phyloP scores from a whole-genome alignment of 495 filamentous ascomycete genomes.

The Neurospora terricola region DNA sequence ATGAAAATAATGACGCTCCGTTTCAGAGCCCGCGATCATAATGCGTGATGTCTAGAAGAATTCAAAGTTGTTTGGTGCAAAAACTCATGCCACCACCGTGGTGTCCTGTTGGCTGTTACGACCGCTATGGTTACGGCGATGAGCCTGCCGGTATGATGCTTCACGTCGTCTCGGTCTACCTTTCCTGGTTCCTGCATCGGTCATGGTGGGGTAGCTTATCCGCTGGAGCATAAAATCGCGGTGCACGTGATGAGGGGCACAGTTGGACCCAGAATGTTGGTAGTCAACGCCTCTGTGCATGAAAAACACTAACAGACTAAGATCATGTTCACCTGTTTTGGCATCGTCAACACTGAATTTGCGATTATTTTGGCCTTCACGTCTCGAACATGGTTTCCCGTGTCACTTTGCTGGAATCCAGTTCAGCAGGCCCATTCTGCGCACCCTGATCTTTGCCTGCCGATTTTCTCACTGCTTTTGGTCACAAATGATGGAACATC shows the following conservation, averaged over 20 bases:
- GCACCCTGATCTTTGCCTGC: neutral
- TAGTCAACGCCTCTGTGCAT: neutral
- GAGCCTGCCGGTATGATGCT: neutral
- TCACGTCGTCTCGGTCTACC: neutral
- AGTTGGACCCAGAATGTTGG: neutral
- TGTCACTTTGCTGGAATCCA: neutral
- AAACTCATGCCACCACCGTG: neutral
- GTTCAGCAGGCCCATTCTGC: neutral
- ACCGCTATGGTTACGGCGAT: neutral
- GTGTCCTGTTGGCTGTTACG: neutral
- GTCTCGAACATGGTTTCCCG: neutral
- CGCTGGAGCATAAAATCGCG: neutral
- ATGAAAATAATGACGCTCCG: neutral
- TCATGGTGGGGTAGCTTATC: neutral
- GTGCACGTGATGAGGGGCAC: conserved; percentile 14
- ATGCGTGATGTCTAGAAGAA: neutral
- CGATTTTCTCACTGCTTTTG: neutral
- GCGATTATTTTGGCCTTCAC: neutral
- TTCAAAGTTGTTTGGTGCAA: neutral
- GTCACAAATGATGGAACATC: neutral
- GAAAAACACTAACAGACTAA: neutral
- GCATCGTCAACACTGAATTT: neutral
- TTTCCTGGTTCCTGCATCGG: neutral
- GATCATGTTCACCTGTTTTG: neutral
- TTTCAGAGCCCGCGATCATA: neutral